Conservation (phyloP, 202 grass and related monocot species). For the Tripidium arundinaceum region DNA sequence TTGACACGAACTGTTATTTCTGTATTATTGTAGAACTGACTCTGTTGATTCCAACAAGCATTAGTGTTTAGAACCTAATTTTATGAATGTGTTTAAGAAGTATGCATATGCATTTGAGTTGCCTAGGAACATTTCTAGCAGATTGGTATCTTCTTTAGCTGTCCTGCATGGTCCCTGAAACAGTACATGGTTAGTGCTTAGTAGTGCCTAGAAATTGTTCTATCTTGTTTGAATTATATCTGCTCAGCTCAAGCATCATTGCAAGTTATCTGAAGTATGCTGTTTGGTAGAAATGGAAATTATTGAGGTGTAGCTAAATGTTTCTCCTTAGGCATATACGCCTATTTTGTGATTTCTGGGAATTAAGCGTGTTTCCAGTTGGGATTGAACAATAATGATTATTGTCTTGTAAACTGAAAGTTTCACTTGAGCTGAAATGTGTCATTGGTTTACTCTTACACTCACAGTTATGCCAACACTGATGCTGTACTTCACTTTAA, state of each 20-base stretch:
- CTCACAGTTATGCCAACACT: not conserved
- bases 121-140: slow-evolving; percentile 3
- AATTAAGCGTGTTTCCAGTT: not conserved
- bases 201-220: not conserved
- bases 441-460: not conserved
- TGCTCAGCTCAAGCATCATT: not conserved
- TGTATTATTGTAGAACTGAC: not conserved
- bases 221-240: not conserved
- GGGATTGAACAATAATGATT: not conserved
- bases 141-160: not conserved
- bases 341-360: not conserved
- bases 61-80: not conserved
- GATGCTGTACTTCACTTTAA: not conserved
- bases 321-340: not conserved
- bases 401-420: not conserved
- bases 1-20: not conserved
- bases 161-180: not conserved
- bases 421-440: not conserved
- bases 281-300: not conserved
- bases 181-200: not conserved
- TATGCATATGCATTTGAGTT: not conserved
- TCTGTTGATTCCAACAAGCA: not conserved
- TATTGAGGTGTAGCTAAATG: not conserved
- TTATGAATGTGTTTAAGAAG: not conserved
- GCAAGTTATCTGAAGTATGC: too few relatives aligned